Evolutionary conservation across 257 asterid species (phyloP).

Genomic region (Dorcoceras hygrometricum): DNA sequence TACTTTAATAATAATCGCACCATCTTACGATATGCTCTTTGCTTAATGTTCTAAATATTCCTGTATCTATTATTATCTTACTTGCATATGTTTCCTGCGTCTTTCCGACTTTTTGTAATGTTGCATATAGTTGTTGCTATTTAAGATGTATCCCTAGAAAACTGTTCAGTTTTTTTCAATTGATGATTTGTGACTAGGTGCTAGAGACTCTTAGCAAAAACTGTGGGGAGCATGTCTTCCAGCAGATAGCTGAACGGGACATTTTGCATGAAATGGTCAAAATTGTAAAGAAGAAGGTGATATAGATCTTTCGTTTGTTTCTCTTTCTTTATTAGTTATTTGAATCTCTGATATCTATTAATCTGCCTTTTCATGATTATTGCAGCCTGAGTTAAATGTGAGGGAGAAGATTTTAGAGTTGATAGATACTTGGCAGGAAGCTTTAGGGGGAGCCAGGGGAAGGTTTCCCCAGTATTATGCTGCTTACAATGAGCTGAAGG

Average conservation of each 20-base stretch:
- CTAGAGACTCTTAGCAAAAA: conserved; percentile 95
- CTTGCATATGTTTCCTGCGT: neutral
- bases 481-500: conserved; percentile 94
- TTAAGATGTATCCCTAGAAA: neutral
- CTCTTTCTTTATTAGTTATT: neutral
- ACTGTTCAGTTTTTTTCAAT: conserved; percentile 12
- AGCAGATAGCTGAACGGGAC: conserved; percentile 88
- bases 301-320: conserved; percentile 8
- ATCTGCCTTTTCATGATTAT: conserved; percentile 17
- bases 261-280: conserved; percentile 92
- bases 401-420: conserved; percentile 88
- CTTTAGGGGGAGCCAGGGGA: conserved; percentile 81
- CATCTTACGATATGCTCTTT: neutral
- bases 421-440: conserved; percentile 97
- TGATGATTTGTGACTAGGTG: conserved; percentile 53
- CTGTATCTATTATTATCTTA: neutral
- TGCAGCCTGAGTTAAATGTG: conserved; percentile 91
- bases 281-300: conserved; percentile 89
- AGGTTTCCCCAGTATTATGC: conserved; percentile 83
- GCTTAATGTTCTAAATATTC: neutral
- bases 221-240: conserved; percentile 88
- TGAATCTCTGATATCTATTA: conserved; percentile 6
- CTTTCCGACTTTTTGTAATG: neutral
- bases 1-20: conserved; percentile 1
- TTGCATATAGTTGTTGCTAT: neutral